phyloP scores from a whole-genome alignment of 2,329 filamentous ascomycete species.

The Scedosporium boydii region DNA sequence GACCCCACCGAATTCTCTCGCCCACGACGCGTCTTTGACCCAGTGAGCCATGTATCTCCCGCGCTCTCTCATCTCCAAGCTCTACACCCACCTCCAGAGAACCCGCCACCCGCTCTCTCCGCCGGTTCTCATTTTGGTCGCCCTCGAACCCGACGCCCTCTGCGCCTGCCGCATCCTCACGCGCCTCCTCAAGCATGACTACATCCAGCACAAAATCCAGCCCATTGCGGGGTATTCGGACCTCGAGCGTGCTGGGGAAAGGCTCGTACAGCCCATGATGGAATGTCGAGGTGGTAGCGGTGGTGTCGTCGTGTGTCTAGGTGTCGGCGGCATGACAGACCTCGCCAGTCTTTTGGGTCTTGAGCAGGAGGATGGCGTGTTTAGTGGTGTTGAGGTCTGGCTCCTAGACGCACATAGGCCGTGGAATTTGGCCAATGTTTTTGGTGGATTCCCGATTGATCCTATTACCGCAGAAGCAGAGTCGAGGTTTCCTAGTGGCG shows the following conservation, averaged over 20 bases:
- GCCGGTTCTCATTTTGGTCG: conserved; percentile 82
- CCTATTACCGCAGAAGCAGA: conserved; percentile 35
- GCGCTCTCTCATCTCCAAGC: conserved; percentile 75
- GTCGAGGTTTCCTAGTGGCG: conserved; percentile 50
- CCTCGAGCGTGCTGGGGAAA: conserved; percentile 66
- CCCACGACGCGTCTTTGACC: conserved; percentile 19
- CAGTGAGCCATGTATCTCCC: conserved; percentile 76
- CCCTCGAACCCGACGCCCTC: conserved; percentile 89
- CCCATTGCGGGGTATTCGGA: conserved; percentile 90
- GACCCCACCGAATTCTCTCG: conserved; percentile 1
- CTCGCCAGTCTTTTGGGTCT: conserved; percentile 71
- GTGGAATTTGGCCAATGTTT: conserved; percentile 92
- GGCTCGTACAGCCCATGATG: conserved; percentile 80
- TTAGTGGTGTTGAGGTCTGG: conserved; percentile 90
- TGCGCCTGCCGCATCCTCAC: conserved; percentile 94
- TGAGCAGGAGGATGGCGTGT: conserved; percentile 54
- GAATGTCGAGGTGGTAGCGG: conserved; percentile 73
- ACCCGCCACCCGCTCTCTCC: conserved; percentile 84
- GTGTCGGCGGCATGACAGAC: conserved; percentile 86
- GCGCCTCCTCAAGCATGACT: conserved; percentile 89
- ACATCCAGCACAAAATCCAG: conserved; percentile 95
- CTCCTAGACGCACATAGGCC: conserved; percentile 83
- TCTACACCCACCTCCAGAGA: conserved; percentile 82
- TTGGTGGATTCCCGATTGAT: conserved; percentile 60
- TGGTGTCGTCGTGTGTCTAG: conserved; percentile 83